These are phyloP conservation scores for Yarrowia yakushimensis DNA, from an alignment of 805 yeast species.

Conservation along the genomic window DNA sequence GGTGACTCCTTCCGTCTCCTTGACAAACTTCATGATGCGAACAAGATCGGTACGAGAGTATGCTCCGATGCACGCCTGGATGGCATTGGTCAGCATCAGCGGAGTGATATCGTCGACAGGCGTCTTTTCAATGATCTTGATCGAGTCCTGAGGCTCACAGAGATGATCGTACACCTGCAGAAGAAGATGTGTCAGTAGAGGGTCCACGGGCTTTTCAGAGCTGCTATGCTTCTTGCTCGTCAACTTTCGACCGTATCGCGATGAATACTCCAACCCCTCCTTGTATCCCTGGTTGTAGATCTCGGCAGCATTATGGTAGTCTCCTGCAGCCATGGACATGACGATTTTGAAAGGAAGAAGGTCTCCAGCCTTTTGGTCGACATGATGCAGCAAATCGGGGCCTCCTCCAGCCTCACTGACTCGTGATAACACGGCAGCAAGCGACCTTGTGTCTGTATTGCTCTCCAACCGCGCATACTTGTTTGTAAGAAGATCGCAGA, in stretches of 20 bases:
- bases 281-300: neutral
- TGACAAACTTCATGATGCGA: neutral
- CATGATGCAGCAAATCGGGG: neutral
- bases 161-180: neutral
- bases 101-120: neutral
- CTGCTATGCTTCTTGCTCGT: neutral
- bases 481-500: neutral
- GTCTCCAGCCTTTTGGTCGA: neutral
- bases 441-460: neutral
- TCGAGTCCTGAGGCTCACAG: neutral
- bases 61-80: neutral
- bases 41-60: neutral
- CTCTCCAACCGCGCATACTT: neutral
- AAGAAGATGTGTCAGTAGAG: neutral
- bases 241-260: neutral
- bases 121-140: neutral
- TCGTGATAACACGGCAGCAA: neutral
- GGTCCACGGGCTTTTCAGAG: neutral
- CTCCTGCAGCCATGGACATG: slow-evolving; percentile 21
- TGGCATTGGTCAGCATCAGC: neutral
- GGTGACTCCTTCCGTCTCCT: neutral
- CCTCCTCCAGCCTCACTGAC: slow-evolving; percentile 8
- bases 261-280: neutral
- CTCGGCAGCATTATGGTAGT: neutral
- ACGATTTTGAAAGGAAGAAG: slow-evolving; percentile 2